These are phyloP conservation scores for Myochromella boudieri DNA, from an alignment of 768 basidiomycete genomes.

Conservation along the genomic window DNA sequence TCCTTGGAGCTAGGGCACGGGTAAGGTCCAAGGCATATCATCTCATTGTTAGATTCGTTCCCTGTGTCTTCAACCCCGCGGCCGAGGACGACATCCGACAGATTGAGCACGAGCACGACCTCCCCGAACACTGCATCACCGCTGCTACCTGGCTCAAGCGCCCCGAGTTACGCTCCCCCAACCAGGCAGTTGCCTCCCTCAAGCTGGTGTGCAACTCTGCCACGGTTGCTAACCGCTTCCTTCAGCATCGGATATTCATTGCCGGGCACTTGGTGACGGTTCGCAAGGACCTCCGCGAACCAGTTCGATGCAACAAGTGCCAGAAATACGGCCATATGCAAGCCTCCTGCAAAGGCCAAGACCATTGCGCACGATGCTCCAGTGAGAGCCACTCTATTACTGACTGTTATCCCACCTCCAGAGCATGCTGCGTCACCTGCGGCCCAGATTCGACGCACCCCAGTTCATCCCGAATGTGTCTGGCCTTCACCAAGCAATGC, in stretches of 20 bases:
- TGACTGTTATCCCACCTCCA: not conserved
- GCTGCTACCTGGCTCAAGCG: slow-evolving; percentile 2
- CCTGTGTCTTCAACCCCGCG: slow-evolving; percentile 6
- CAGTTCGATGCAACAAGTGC: slow-evolving; percentile 12
- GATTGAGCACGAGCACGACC: not conserved
- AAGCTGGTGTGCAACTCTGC: not conserved
- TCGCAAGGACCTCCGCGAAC: slow-evolving; percentile 3
- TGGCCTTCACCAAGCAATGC: not conserved
- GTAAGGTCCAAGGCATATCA: not conserved
- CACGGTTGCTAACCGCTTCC: slow-evolving; percentile 4
- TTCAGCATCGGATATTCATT: not conserved
- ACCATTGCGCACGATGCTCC: not conserved
- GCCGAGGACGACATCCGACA: not conserved
- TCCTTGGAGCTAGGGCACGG: not conserved
- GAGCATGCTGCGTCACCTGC: not conserved
- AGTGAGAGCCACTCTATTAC: not conserved
- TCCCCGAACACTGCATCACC: not conserved
- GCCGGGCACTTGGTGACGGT: not conserved
- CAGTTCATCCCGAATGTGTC: slow-evolving; percentile 1
- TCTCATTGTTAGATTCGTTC: slow-evolving; percentile 4
- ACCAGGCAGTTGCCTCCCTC: not conserved
- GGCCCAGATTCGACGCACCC: slow-evolving; percentile 6
- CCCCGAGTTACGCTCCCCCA: not conserved
- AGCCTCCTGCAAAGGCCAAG: not conserved
- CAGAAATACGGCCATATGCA: slow-evolving; percentile 4